These are phyloP conservation scores for Cordyceps militaris DNA, from an alignment of 2,329 filamentous ascomycete genomes.

Conservation along the genomic window DNA sequence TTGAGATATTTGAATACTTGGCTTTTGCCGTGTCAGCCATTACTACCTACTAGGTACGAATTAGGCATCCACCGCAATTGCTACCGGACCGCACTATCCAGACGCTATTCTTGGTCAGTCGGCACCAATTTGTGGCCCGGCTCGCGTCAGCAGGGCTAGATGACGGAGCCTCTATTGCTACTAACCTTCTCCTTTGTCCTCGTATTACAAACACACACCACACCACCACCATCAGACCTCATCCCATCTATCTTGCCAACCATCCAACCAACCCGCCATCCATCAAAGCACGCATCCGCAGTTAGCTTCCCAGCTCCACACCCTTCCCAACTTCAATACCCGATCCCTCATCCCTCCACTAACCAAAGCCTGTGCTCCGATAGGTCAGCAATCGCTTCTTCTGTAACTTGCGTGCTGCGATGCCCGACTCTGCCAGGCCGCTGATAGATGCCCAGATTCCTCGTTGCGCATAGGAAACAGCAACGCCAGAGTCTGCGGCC, in stretches of 20 bases:
- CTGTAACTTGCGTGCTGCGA: neutral
- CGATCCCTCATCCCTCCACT: neutral
- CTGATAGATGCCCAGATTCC: neutral
- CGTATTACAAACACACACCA: neutral
- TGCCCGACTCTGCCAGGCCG: neutral
- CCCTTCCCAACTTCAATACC: slow-evolving; percentile 1
- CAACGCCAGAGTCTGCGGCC: neutral
- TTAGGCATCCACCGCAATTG: neutral
- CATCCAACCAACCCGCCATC: neutral
- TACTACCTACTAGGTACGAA: too few relatives aligned
- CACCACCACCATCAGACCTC: neutral
- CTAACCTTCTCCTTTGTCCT: neutral
- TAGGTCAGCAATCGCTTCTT: neutral
- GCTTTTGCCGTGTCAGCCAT: neutral
- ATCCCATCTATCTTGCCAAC: neutral
- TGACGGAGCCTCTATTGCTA: neutral
- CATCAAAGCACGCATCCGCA: neutral
- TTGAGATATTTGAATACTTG: neutral
- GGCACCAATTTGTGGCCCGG: neutral
- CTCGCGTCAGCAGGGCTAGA: neutral
- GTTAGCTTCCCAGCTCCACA: neutral
- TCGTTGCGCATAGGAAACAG: neutral
- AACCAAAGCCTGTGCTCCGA: neutral
- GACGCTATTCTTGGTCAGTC: neutral
- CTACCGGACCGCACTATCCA: neutral